These are phyloP conservation scores for Venturia effusa DNA, from an alignment of 2,329 filamentous ascomycete genomes.

Conservation along the genomic window DNA sequence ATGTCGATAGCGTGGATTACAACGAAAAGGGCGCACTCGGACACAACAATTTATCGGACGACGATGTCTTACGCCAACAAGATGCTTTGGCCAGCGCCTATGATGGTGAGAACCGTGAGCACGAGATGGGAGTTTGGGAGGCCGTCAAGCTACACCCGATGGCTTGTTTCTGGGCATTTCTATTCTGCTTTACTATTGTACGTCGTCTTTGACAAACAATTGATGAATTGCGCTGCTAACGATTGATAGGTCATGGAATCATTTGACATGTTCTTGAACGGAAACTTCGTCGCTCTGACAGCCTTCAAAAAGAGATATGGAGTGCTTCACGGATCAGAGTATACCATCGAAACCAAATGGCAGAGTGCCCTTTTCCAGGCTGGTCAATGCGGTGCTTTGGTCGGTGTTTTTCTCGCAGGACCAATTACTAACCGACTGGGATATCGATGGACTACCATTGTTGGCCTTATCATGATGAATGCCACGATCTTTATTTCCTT, in stretches of 20 bases:
- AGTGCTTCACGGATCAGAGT: constrained; percentile 27
- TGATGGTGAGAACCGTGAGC: constrained; percentile 44
- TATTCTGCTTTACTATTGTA: constrained; percentile 53
- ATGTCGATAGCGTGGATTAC: background rate
- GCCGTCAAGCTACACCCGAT: constrained; percentile 78
- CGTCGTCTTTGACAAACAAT: constrained; percentile 18
- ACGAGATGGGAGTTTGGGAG: constrained; percentile 50
- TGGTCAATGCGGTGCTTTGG: constrained; percentile 35
- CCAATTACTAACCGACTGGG: constrained; percentile 35
- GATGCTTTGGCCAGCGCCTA: constrained; percentile 44
- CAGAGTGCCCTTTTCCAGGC: constrained; percentile 37
- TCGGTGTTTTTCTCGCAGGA: constrained; percentile 37
- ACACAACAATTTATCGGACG: background rate
- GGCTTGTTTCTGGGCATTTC: constrained; percentile 69
- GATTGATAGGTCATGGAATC: constrained; percentile 48
- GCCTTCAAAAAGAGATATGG: constrained; percentile 38
- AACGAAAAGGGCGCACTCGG: background rate
- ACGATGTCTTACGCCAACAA: constrained; percentile 12
- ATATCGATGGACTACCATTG: constrained; percentile 35
- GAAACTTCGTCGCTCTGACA: constrained; percentile 58
- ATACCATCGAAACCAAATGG: constrained; percentile 34
- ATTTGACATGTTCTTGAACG: constrained; percentile 71
- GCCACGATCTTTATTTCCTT: constrained; percentile 39
- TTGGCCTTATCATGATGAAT: constrained; percentile 31
- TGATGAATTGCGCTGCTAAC: constrained; percentile 15